phyloP scores from a whole-genome alignment of 2,329 filamentous ascomycete genomes.

The Cercospora brassicicola region DNA sequence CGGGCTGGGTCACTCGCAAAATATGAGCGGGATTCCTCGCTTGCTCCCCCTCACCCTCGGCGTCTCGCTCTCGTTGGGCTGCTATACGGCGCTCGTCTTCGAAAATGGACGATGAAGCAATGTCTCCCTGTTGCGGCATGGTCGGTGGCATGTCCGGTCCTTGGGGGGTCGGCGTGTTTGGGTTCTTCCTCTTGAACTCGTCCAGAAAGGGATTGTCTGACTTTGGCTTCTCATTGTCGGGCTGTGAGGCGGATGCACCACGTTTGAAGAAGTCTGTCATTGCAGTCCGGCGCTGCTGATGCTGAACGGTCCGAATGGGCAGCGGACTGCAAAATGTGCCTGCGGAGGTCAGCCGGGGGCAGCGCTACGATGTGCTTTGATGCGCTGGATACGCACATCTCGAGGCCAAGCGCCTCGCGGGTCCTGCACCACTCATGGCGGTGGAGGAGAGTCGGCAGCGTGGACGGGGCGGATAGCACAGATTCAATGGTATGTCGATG shows the following conservation, averaged over 20 bases:
- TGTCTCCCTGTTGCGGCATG: constrained; percentile 42
- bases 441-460: background rate
- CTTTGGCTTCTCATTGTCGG: background rate
- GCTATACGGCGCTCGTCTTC: constrained; percentile 43
- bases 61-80: constrained; percentile 15
- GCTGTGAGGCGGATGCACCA: background rate
- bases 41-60: constrained; percentile 21
- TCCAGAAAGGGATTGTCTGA: constrained; percentile 61
- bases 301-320: constrained; percentile 16
- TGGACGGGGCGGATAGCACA: background rate
- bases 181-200: constrained; percentile 49
- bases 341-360: constrained; percentile 7
- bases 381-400: constrained; percentile 53
- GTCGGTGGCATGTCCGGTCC: constrained; percentile 16
- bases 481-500: background rate
- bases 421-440: constrained; percentile 65
- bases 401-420: constrained; percentile 61
- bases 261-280: constrained; percentile 12
- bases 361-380: constrained; percentile 6
- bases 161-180: constrained; percentile 8
- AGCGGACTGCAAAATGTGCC: constrained; percentile 14
- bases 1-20: constrained; percentile 69
- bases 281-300: constrained; percentile 10
- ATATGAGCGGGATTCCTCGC: constrained; percentile 55
- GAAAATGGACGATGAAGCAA: constrained; percentile 56